phyloP scores from a whole-genome alignment of 352 stramenopile genomes.

The Globisporangium ultimum region DNA sequence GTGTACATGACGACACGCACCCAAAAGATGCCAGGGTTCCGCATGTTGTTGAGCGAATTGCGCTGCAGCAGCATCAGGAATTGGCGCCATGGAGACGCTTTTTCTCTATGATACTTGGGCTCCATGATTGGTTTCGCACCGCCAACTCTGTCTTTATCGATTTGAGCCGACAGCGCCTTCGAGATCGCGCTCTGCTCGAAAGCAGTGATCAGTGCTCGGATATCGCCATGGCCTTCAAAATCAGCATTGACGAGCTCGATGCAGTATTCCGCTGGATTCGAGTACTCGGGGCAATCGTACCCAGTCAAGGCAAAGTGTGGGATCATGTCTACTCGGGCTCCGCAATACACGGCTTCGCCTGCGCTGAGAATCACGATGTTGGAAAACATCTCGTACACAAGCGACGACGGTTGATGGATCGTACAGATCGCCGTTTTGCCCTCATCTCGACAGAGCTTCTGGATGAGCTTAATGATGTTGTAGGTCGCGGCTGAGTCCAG shows the following conservation, averaged over 20 bases:
- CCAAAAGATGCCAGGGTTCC: constrained; percentile 73
- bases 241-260: constrained; percentile 54
- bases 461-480: constrained; percentile 81
- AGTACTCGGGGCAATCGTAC: constrained; percentile 61
- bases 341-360: constrained; percentile 89
- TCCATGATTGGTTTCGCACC: constrained; percentile 37
- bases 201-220: constrained; percentile 28
- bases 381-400: constrained; percentile 60
- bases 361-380: constrained; percentile 58
- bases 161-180: constrained; percentile 24
- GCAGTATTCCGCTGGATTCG: constrained; percentile 70
- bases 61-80: constrained; percentile 52
- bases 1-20: constrained; percentile 80
- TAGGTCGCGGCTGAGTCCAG: constrained; percentile 88
- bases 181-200: constrained; percentile 28
- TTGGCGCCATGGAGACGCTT: constrained; percentile 42
- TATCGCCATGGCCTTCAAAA: constrained; percentile 36
- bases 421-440: constrained; percentile 72
- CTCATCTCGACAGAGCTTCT: constrained; percentile 35
- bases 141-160: constrained; percentile 27
- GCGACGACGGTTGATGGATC: constrained; percentile 85
- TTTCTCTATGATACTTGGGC: constrained; percentile 10
- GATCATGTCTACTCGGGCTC: constrained; percentile 49
- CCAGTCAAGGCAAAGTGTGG: constrained; percentile 51
- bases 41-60: constrained; percentile 58